These are phyloP conservation scores for Aspergillus avenaceus DNA, from an alignment of 495 filamentous ascomycete genomes.

Conservation along the genomic window DNA sequence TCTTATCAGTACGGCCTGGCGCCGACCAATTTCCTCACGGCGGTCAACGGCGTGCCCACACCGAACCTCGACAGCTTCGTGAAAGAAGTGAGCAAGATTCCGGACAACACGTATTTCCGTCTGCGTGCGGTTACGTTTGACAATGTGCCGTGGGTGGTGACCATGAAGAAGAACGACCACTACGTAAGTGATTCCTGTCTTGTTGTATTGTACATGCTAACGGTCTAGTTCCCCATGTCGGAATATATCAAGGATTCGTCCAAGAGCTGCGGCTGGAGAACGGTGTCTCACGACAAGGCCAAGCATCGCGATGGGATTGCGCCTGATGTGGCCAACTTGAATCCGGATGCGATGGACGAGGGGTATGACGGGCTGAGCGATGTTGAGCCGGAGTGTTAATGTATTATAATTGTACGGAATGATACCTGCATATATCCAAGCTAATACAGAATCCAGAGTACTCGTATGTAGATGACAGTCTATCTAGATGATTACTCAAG, in stretches of 20 bases:
- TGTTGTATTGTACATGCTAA: neutral
- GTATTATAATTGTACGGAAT: no score
- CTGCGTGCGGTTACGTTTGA: slow-evolving; percentile 94
- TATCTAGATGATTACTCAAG: no score
- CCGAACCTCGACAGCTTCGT: slow-evolving; percentile 77
- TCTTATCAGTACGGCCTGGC: slow-evolving; percentile 90
- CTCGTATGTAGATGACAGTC: no score
- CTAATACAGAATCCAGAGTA: no score
- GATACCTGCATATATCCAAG: no score
- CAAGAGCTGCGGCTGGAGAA: slow-evolving; percentile 62
- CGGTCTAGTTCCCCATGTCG: slow-evolving; percentile 70
- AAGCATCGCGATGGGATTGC: slow-evolving; percentile 34
- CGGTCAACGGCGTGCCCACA: slow-evolving; percentile 84
- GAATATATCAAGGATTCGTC: slow-evolving; percentile 74
- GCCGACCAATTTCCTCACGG: slow-evolving; percentile 95
- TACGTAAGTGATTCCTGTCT: slow-evolving; percentile 54
- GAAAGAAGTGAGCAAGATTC: slow-evolving; percentile 73
- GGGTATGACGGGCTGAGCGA: slow-evolving; percentile 32
- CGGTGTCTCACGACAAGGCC: slow-evolving; percentile 65
- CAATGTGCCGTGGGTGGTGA: slow-evolving; percentile 94
- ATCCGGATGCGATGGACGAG: slow-evolving; percentile 46
- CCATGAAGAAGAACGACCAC: slow-evolving; percentile 99
- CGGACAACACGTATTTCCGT: slow-evolving; percentile 96
- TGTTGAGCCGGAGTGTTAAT: slow-evolving; percentile 39
- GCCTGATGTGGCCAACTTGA: slow-evolving; percentile 38